A percentile compares a stretch with the other conserved stretches of the same genome.
These are phyloP conservation scores for Argentina anserina DNA, from an alignment of 306 rosid genomes.

Conservation along the genomic window DNA sequence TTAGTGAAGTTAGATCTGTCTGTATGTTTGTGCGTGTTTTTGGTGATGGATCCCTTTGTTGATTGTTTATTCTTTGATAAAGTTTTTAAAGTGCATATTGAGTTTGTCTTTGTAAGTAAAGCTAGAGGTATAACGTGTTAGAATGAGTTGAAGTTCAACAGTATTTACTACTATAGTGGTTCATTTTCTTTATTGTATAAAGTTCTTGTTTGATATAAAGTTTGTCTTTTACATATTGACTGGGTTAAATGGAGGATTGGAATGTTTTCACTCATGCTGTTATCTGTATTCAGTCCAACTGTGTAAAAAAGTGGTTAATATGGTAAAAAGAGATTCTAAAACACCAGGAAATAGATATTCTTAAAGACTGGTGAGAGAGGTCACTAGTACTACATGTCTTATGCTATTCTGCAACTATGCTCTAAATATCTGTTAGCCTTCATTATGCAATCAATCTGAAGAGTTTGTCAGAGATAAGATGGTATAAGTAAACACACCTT, in stretches of 20 bases:
- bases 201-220: not conserved
- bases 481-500: not conserved
- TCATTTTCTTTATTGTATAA: not conserved
- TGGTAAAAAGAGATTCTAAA: not conserved
- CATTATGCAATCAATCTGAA: not conserved
- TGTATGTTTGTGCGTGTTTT: not conserved
- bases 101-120: not conserved
- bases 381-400: not conserved
- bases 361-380: not conserved
- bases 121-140: not conserved
- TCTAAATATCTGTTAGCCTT: not conserved
- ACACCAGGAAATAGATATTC: not conserved
- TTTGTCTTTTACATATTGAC: not conserved
- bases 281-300: not conserved
- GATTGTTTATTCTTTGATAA: not conserved
- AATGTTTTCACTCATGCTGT: not conserved
- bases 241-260: not conserved
- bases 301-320: not conserved
- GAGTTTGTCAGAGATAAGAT: not conserved
- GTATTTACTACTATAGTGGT: not conserved
- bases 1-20: not conserved
- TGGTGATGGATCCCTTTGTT: not conserved
- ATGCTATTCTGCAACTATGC: not conserved
- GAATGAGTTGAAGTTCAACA: not conserved
- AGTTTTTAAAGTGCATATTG: not conserved